A percentile compares a stretch with the other conserved stretches of the same genome.
phyloP scores from a whole-genome alignment of 2,329 filamentous ascomycete genomes.

The Pseudovirgaria hyperparasitica region DNA sequence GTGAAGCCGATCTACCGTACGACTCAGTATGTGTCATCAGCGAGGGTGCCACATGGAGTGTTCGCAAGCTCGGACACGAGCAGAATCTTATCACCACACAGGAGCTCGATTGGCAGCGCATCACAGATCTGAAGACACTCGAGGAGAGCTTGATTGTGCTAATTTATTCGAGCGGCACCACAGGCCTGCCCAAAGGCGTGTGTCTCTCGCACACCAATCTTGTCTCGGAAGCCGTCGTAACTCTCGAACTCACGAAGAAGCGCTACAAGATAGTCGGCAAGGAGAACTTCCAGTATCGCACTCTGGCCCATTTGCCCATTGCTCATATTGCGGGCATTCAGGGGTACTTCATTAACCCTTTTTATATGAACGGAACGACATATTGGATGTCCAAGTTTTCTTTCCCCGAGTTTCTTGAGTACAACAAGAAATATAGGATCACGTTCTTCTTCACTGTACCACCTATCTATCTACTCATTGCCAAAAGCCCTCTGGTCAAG shows the following conservation, averaged over 20 bases:
- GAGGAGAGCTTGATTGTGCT: slow-evolving; percentile 32
- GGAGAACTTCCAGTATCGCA: slow-evolving; percentile 23
- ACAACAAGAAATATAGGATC: slow-evolving; percentile 37
- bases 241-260: too few relatives aligned
- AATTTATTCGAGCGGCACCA: slow-evolving; percentile 36
- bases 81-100: slow-evolving; percentile 21
- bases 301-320: slow-evolving; percentile 33
- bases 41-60: slow-evolving; percentile 25
- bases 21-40: slow-evolving; percentile 40
- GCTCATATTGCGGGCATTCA: slow-evolving; percentile 37
- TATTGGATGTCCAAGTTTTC: slow-evolving; percentile 54
- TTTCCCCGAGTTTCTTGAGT: slow-evolving; percentile 41
- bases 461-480: slow-evolving; percentile 47
- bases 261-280: slow-evolving; percentile 20
- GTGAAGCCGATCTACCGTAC: slow-evolving; percentile 31
- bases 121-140: slow-evolving; percentile 38
- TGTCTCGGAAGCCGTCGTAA: slow-evolving; percentile 26
- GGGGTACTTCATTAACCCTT: slow-evolving; percentile 33
- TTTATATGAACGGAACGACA: slow-evolving; percentile 27
- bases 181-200: slow-evolving; percentile 34
- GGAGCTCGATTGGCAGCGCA: slow-evolving; percentile 38
- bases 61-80: slow-evolving; percentile 19
- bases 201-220: slow-evolving; percentile 32
- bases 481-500: slow-evolving; percentile 41
- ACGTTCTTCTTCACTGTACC: slow-evolving; percentile 48